Base-by-base conservation (phyloP, 306 rosid species). In the Rosa multiflora region DNA sequence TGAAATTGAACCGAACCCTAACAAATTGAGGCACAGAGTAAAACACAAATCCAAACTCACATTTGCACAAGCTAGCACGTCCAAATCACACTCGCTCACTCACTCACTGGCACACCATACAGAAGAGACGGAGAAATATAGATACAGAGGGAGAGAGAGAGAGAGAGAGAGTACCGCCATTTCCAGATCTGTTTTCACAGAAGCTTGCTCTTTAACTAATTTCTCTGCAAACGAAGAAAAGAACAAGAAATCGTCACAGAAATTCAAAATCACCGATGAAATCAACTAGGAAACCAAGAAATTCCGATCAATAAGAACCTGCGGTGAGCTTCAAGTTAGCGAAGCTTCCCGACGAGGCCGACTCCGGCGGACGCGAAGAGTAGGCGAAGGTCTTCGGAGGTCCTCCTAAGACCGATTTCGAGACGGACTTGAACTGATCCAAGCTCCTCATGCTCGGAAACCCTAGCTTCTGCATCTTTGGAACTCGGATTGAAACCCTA, bases 401-500 rank as follows among this genome's bases (percentile, higher is more conserved):
- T 32, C 37, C 3, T 32, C 37, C 3, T 32, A 3, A 32, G 3
- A 32, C 37, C 37, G 37, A 32, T 32, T 32, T 32, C 64, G 91
- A 85, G 40, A 91, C 80, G 63, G 98, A 92, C 86, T 91, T 95
- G 89, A 91, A 88, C 67, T 89, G 90, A 73, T 91, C 97, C 80
- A 91, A 86, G 87, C 88, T 91, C 86, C 87, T 90, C 81, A 87
- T 77, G 88, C 85, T 87, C 70, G 94, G 83, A 66, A 92, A 82
- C 51, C 91, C 91, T 82, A 82, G 89, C 88, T 84, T 88, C 76
- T 88, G 83, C 89, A 88, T 88, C 29, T 44, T 63, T 20, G 67
- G 32, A 82, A n/a, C 82, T 67, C 23, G 53, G 48, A 68, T 63
- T 35, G 66, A 61, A 86, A 81, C 73, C 88, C 87, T 83, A 82